Evolutionary conservation across 1,139 yeast species (phyloP).

Genomic region (Sugiyamaella castrensis): DNA sequence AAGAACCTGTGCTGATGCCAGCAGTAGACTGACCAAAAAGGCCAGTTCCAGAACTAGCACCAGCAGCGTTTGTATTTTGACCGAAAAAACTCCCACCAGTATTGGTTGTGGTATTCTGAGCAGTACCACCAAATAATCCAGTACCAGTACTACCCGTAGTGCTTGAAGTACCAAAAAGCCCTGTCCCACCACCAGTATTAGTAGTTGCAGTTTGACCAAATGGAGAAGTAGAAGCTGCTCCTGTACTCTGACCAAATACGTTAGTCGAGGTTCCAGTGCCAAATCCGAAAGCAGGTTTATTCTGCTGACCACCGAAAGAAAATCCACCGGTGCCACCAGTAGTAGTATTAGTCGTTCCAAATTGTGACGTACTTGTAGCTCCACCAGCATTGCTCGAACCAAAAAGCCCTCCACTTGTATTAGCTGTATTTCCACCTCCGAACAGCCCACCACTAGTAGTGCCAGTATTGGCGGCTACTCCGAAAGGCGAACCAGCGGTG

Average conservation of each 20-base stretch:
- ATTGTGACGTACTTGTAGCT: slow-evolving; percentile 5
- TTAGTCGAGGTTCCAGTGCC: background rate
- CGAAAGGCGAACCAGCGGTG: background rate
- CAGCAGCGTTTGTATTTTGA: background rate
- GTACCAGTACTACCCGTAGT: slow-evolving; percentile 17
- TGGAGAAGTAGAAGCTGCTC: slow-evolving; percentile 8
- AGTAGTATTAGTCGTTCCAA: slow-evolving; percentile 22
- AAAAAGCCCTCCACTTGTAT: slow-evolving; percentile 37
- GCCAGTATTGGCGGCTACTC: background rate
- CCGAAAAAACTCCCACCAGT: slow-evolving; percentile 20
- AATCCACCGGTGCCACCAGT: slow-evolving; percentile 21
- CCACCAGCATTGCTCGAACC: slow-evolving; percentile 17
- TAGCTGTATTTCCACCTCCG: slow-evolving; percentile 1
- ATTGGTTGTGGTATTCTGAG: slow-evolving; percentile 5
- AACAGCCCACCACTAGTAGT: slow-evolving; percentile 8
- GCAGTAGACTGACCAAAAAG: slow-evolving; percentile 31
- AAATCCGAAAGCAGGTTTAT: slow-evolving; percentile 4
- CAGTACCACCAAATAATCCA: slow-evolving; percentile 21
- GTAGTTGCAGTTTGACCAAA: slow-evolving; percentile 17
- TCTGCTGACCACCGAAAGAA: slow-evolving; percentile 1
- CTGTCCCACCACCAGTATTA: no score
- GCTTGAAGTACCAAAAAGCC: background rate
- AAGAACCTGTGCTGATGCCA: slow-evolving; percentile 18
- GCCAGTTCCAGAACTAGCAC: slow-evolving; percentile 13
- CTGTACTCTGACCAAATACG: background rate